These are phyloP conservation scores for Phyllostachys edulis DNA, from an alignment of 176 grass and related monocot genomes.

Conservation along the genomic window DNA sequence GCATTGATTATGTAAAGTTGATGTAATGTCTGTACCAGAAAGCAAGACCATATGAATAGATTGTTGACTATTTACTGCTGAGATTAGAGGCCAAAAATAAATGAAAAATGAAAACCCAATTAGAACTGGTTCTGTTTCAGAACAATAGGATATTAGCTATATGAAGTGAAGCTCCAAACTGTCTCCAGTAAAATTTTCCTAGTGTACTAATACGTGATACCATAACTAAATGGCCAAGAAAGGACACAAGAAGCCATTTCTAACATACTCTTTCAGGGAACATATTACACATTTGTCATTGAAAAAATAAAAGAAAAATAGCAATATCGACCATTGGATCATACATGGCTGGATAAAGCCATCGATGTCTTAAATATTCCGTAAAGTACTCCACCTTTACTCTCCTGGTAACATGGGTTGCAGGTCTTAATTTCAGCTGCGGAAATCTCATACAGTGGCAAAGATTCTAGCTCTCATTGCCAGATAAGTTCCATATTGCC, in stretches of 20 bases:
- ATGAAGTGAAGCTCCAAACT: neutral
- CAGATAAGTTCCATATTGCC: neutral
- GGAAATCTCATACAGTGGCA: neutral
- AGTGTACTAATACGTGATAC: neutral
- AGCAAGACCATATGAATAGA: slow-evolving; percentile 35
- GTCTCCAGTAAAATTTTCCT: neutral
- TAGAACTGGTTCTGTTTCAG: neutral
- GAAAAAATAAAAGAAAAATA: neutral
- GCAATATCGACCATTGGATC: neutral
- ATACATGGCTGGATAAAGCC: neutral
- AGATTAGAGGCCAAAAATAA: slow-evolving; percentile 10
- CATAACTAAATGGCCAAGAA: neutral
- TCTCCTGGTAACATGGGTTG: neutral
- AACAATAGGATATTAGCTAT: neutral
- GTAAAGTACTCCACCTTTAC: neutral
- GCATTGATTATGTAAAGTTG: slow-evolving; percentile 94
- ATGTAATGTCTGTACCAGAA: slow-evolving; percentile 70
- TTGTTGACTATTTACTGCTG: neutral
- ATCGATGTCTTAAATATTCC: neutral
- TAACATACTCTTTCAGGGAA: neutral
- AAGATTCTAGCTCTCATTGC: neutral
- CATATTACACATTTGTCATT: neutral
- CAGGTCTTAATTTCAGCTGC: neutral
- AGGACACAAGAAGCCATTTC: neutral
- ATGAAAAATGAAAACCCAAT: too few species aligned